Base-by-base conservation (phyloP, 176 grass and related monocot genomes). In the Poa pratensis region DNA sequence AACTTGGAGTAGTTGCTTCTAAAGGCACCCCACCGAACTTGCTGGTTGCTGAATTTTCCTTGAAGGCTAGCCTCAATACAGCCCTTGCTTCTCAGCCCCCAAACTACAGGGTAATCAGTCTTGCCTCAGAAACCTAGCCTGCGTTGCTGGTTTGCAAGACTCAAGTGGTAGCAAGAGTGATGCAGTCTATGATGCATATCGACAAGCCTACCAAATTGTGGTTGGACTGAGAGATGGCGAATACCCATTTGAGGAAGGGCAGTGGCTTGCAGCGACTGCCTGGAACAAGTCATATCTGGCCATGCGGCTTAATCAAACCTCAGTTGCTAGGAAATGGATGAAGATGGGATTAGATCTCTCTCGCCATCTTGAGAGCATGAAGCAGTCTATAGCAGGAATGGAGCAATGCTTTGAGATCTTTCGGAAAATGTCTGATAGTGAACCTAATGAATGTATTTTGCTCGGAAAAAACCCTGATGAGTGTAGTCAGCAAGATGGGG, bases 271-370 rank as follows among this genome's bases (percentile, higher is more conserved):
- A 42, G 67, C 68, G 70, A 87, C 86, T 51, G 93, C 93, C 61
- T 98, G 96, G 96, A 98, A 98, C 70, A 98, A 87, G 84, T 85
- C 93, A 75, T 70, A 55, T 68, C 52, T 98, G 26, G 78, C 88
- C 43, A 76, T 54, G n/a, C 85, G 88, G 55, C 88, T 98, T 59
- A 73, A 71, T 23, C 93, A 98, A 32, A 45, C 18, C 69, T 73
- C 80, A 69, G 70, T 86, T 80, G 93, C 91, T 78, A 92, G 81
- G 85, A 98, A 90, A 85, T 98, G 96, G 96, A 94, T 95, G 87
- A 95, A 92, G 79, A 82, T 92, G 82, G 91, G 90, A 20, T 80
- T 98, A 85, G 88, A 98, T 84, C 78, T 98, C 6, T 86, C 91
- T 81, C 85, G 86, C 45, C 89, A 92, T 79, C 66, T 95, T 42